These are phyloP conservation scores for Xylariaceae sp. DNA, from an alignment of 2,329 filamentous ascomycete species.

Conservation along the genomic window DNA sequence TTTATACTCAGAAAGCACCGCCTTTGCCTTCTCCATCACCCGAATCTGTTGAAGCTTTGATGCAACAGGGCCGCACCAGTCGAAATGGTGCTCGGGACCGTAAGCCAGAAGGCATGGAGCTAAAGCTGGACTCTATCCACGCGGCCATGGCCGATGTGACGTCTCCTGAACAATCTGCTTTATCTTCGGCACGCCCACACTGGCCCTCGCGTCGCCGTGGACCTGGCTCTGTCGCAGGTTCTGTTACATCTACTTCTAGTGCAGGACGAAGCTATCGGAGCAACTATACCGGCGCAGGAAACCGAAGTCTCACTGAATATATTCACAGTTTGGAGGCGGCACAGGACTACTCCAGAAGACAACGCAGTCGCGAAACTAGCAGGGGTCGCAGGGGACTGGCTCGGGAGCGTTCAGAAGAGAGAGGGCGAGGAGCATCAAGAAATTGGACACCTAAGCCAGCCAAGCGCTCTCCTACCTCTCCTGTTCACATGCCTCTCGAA, in stretches of 20 bases:
- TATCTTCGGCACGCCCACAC: constrained; percentile 50
- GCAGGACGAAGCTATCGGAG: constrained; percentile 46
- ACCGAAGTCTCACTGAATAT: constrained; percentile 71
- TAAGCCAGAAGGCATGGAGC: constrained; percentile 63
- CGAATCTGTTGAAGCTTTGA: constrained; percentile 57
- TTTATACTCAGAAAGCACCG: constrained; percentile 40
- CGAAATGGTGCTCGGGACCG: constrained; percentile 71
- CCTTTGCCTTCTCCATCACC: constrained; percentile 64
- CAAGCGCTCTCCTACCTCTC: constrained; percentile 86
- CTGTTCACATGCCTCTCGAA: constrained; percentile 89
- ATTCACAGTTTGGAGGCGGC: constrained; percentile 81
- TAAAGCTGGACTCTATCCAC: constrained; percentile 59
- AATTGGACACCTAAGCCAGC: constrained; percentile 62
- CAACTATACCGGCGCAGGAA: constrained; percentile 35
- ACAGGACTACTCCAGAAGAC: constrained; percentile 53
- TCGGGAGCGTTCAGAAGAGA: constrained; percentile 62
- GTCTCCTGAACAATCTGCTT: constrained; percentile 51
- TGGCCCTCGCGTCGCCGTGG: constrained; percentile 51
- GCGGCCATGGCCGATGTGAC: constrained; percentile 48
- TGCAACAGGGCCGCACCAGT: constrained; percentile 53
- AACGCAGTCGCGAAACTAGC: constrained; percentile 52
- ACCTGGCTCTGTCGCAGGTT: constrained; percentile 52
- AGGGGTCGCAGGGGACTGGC: constrained; percentile 45
- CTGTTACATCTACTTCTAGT: constrained; percentile 52
- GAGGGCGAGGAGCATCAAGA: constrained; percentile 60